A percentile compares a stretch with the other conserved stretches of the same genome.
phyloP scores from a whole-genome alignment of 1,284 basidiomycete species.

The Vanrija humicola region DNA sequence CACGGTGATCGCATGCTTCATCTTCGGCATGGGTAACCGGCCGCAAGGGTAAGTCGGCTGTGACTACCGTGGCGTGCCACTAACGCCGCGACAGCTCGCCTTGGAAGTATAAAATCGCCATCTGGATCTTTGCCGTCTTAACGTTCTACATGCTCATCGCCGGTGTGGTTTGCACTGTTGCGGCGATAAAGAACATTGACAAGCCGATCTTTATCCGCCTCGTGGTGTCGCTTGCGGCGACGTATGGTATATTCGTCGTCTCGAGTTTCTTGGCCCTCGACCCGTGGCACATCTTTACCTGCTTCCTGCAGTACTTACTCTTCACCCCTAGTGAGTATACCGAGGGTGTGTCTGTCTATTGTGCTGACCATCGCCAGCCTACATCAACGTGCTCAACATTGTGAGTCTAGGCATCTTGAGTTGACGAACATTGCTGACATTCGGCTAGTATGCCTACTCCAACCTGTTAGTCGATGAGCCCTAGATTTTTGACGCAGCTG shows the following conservation, averaged over 20 bases:
- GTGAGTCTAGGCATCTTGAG: not conserved
- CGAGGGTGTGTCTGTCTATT: conserved; percentile 16
- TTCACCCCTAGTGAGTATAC: conserved; percentile 52
- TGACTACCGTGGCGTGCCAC: not conserved
- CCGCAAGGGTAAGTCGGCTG: conserved; percentile 67
- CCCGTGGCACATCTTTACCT: conserved; percentile 84
- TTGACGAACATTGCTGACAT: conserved; percentile 9
- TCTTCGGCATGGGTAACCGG: conserved; percentile 96
- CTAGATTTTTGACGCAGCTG: conserved; percentile 51
- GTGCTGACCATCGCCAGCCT: conserved; percentile 11
- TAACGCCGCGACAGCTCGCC: conserved; percentile 55
- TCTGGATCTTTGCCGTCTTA: conserved; percentile 69
- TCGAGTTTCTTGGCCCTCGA: conserved; percentile 85
- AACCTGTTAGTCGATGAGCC: conserved; percentile 53
- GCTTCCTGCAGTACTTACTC: conserved; percentile 82
- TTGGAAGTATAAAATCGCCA: conserved; percentile 79
- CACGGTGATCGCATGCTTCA: conserved; percentile 79
- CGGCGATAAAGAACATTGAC: conserved; percentile 61
- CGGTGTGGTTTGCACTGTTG: conserved; percentile 68
- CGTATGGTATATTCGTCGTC: conserved; percentile 77
- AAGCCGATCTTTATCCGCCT: conserved; percentile 65
- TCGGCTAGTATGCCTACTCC: conserved; percentile 35
- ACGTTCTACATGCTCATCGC: conserved; percentile 69
- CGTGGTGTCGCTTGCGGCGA: conserved; percentile 77
- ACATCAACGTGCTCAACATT: conserved; percentile 21